Percentiles rank a stretch among this genome's conserved stretches.
These are phyloP conservation scores for Metschnikowia lachancei DNA, from an alignment of 805 yeast genomes.

Conservation along the genomic window DNA sequence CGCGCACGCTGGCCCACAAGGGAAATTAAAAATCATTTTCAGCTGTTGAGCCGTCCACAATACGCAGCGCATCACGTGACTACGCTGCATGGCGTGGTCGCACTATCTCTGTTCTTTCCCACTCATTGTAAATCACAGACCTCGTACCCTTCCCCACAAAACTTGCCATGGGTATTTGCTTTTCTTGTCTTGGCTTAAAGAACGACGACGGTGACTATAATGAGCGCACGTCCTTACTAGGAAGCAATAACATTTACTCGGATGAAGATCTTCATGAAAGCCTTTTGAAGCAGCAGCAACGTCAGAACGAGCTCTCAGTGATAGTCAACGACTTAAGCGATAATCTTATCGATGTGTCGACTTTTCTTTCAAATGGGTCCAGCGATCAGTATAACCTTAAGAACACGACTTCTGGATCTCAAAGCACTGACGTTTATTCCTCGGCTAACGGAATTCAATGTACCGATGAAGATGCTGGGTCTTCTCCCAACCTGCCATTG, in stretches of 20 bases:
- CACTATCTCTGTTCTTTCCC: background rate
- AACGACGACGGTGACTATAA: constrained; percentile 37
- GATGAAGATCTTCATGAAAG: constrained; percentile 37
- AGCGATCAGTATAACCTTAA: constrained; percentile 3
- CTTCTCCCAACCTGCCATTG: constrained; percentile 10
- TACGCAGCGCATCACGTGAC: no score
- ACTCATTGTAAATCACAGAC: background rate
- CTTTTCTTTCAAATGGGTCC: constrained; percentile 24
- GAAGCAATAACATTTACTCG: constrained; percentile 26
- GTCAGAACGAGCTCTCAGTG: constrained; percentile 46
- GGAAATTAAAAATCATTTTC: no score
- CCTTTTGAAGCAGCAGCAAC: constrained; percentile 38
- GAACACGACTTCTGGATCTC: constrained; percentile 7
- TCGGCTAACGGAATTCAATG: constrained; percentile 12
- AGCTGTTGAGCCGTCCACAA: no score
- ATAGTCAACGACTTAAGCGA: constrained; percentile 44
- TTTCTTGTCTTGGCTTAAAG: constrained; percentile 41
- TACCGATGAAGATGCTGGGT: constrained; percentile 6
- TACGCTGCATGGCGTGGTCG: background rate
- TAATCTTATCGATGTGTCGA: constrained; percentile 36
- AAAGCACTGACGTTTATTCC: constrained; percentile 5
- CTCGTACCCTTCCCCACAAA: background rate
- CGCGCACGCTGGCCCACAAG: no score
- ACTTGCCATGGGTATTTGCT: constrained; percentile 45
- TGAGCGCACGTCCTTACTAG: constrained; percentile 39